phyloP scores from a whole-genome alignment of 2,329 filamentous ascomycete species.

The Tolypocladium album region DNA sequence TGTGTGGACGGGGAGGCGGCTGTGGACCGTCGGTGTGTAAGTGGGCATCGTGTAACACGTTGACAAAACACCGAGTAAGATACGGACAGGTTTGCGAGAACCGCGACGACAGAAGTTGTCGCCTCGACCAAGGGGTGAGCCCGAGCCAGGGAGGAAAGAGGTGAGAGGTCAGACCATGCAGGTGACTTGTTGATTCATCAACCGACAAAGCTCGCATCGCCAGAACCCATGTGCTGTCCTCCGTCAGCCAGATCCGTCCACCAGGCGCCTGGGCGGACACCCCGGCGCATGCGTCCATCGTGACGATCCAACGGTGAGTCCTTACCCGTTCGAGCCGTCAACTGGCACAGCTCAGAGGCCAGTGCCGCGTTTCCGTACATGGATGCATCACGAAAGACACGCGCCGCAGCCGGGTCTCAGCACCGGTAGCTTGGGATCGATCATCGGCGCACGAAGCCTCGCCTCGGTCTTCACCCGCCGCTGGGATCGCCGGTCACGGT shows the following conservation, averaged over 20 bases:
- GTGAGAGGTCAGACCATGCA: not conserved
- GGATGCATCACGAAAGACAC: not conserved
- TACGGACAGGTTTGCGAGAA: not conserved
- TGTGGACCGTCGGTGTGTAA: not conserved
- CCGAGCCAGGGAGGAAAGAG: not conserved
- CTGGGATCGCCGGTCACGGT: not conserved
- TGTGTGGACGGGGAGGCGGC: not conserved
- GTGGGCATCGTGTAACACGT: not conserved
- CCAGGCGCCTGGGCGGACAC: not conserved
- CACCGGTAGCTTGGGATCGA: not conserved
- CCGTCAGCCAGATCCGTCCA: not conserved
- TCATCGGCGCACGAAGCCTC: not conserved
- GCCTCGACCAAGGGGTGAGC: not conserved
- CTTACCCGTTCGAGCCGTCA: not conserved
- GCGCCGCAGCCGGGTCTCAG: not conserved
- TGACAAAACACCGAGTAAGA: not conserved
- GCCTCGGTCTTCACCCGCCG: not conserved
- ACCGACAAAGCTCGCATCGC: not conserved
- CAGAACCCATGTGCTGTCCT: not conserved
- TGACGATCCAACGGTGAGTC: not conserved
- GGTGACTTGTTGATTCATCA: not conserved
- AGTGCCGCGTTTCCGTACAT: not conserved
- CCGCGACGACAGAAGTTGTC: too few species aligned
- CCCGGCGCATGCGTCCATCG: not conserved
- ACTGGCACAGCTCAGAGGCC: not conserved